phyloP scores from a whole-genome alignment of 1,284 basidiomycete genomes.

The Gastroboletus turbinatus region DNA sequence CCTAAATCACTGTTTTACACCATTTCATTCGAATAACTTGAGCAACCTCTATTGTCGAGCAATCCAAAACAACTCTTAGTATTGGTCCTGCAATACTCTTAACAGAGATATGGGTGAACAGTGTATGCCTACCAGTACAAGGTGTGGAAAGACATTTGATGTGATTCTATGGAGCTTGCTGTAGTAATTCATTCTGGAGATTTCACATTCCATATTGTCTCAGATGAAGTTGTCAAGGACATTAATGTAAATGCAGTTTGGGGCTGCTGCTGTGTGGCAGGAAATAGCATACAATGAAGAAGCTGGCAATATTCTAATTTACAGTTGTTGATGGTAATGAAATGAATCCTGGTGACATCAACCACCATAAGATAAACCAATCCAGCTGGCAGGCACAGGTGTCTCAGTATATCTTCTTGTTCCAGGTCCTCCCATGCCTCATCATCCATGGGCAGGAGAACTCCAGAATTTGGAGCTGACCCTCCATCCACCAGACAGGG shows the following conservation, averaged over 20 bases:
- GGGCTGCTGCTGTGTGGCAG: not conserved
- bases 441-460: not conserved
- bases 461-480: fast-evolving
- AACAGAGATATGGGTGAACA: no score
- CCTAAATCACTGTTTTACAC: no score
- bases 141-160: no score
- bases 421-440: not conserved
- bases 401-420: no score
- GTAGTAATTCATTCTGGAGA: slow-evolving; percentile 28
- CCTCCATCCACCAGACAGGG: not conserved
- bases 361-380: no score
- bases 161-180: slow-evolving; percentile 17
- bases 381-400: no score
- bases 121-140: no score
- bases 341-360: not conserved
- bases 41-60: no score
- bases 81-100: no score
- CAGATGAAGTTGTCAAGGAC: slow-evolving; percentile 29
- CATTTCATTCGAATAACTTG: no score
- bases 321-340: not conserved
- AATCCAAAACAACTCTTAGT: no score
- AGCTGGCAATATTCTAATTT: not conserved
- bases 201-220: slow-evolving; percentile 29
- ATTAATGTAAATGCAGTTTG: slow-evolving; percentile 32
- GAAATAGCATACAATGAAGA: not conserved